Percentiles rank a stretch among this genome's conserved stretches.
phyloP scores from a whole-genome alignment of 805 yeast species.

The Ogataea neopini region DNA sequence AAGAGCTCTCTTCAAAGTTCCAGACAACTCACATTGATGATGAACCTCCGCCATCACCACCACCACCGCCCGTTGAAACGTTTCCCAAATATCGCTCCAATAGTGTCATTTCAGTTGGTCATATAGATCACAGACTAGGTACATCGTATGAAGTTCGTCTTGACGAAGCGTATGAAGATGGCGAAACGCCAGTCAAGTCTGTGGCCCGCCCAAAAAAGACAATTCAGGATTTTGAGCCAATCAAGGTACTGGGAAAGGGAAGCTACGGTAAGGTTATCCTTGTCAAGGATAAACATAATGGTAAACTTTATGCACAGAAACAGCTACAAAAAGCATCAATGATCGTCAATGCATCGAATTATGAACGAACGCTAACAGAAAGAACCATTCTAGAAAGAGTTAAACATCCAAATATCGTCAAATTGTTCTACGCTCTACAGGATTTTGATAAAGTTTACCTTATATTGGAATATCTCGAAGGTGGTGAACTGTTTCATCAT shows the following conservation, averaged over 20 bases:
- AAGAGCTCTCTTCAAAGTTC: slow-evolving; percentile 17
- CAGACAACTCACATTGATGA: slow-evolving; percentile 7
- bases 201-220: slow-evolving; percentile 18
- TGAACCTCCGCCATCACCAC: neutral
- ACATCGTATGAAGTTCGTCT: slow-evolving; percentile 45
- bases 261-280: slow-evolving; percentile 86
- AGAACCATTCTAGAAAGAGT: slow-evolving; percentile 69
- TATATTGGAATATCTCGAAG: slow-evolving; percentile 79
- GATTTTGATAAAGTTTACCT: slow-evolving; percentile 75
- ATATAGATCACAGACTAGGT: slow-evolving; percentile 41
- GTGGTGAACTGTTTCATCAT: slow-evolving; percentile 81
- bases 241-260: slow-evolving; percentile 82
- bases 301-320: slow-evolving; percentile 79
- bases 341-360: slow-evolving; percentile 53
- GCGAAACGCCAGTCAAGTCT: slow-evolving; percentile 14
- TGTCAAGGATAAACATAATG: slow-evolving; percentile 64
- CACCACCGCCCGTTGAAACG: slow-evolving; percentile 11
- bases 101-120: slow-evolving; percentile 35
- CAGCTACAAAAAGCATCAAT: slow-evolving; percentile 82
- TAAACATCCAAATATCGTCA: slow-evolving; percentile 79
- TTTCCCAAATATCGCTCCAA: slow-evolving; percentile 32
- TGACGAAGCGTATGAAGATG: slow-evolving; percentile 39
- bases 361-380: slow-evolving; percentile 81
- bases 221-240: slow-evolving; percentile 64
- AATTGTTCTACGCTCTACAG: slow-evolving; percentile 80